Evolutionary conservation across 306 rosid species (phyloP), one percentile per base, ranked within the genome.

Genomic region (Vigna hirtella): DNA sequence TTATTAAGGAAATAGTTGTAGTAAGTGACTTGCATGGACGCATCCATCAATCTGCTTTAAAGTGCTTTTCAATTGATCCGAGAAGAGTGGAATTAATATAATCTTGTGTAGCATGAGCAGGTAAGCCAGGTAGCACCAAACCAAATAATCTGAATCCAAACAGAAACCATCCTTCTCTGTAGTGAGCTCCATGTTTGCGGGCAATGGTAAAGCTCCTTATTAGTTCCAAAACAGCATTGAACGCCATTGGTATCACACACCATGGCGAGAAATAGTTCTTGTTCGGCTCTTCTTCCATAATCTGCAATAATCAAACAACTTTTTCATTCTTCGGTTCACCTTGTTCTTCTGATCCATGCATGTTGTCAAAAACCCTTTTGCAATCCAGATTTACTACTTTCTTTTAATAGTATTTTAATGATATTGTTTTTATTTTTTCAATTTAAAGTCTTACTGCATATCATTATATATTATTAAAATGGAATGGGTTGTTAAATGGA

Each of bases 91-190:
- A 66, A 66, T 91, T 93, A 3, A 91, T 89, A 76, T 93, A 91
- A 74, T 93, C 97, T 26, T 88, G 95, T 9, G 93, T 88, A 82
- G 77, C 69, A 18, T 93, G 96, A 16, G 93, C 91, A 47, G 88
- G 47, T 26, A 89, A 3, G 1, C 96, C 97, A 4, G 93, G 97
- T 53, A 89, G 42, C 0, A 86, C 14, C 47, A 91, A 30, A 42
- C 97, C 97, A 9, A 78, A 1, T 32, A 93, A 0, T 78, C 97
- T 90, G 47, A 86, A 22, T 26, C 50, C 5, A 70, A 84, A 86
- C 3, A 90, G 77, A 9, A 91, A 72, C 77, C 66, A 77, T 18
- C 92, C 85, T 84, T 91, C 98, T 79, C 32, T 56, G 18, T 83
- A 93, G 4, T 81, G 83, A 1, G 87, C 40, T 52, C 98, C 97